phyloP scores from a whole-genome alignment of 192 early-diverging fungal species.

The Umbelopsis sp. region DNA sequence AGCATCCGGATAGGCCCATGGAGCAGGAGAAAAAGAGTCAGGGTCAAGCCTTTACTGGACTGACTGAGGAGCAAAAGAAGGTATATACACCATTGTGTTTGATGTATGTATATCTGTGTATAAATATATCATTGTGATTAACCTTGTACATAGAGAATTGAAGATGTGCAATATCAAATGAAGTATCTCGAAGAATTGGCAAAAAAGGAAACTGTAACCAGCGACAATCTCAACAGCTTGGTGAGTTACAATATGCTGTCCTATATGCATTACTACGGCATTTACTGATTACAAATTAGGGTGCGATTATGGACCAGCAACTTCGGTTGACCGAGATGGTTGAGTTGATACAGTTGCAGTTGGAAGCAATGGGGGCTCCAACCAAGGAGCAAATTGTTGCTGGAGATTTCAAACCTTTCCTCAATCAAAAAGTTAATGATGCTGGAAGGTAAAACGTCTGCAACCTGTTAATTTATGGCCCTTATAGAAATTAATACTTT shows the following conservation, averaged over 20 bases:
- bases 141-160: slow-evolving; percentile 30
- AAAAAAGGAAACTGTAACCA: slow-evolving; percentile 4
- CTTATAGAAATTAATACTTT: background rate
- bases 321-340: slow-evolving; percentile 30
- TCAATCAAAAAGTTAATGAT: background rate
- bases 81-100: background rate
- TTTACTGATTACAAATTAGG: background rate
- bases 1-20: slow-evolving; percentile 33
- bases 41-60: slow-evolving; percentile 31
- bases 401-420: background rate
- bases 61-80: slow-evolving; percentile 38
- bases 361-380: slow-evolving; percentile 41
- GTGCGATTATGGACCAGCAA: slow-evolving; percentile 32
- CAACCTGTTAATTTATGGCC: background rate
- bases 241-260: slow-evolving; percentile 5
- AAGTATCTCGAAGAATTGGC: slow-evolving; percentile 14
- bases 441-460: background rate
- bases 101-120: background rate
- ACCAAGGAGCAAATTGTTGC: slow-evolving; percentile 10
- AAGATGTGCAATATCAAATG: slow-evolving; percentile 34
- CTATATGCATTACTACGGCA: background rate
- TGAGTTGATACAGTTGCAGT: slow-evolving; percentile 24
- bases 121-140: no score
- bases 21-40: slow-evolving; percentile 31
- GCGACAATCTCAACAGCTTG: slow-evolving; percentile 26